Base-by-base conservation (phyloP, 352 stramenopile species). In the Globisporangium paddicum region DNA sequence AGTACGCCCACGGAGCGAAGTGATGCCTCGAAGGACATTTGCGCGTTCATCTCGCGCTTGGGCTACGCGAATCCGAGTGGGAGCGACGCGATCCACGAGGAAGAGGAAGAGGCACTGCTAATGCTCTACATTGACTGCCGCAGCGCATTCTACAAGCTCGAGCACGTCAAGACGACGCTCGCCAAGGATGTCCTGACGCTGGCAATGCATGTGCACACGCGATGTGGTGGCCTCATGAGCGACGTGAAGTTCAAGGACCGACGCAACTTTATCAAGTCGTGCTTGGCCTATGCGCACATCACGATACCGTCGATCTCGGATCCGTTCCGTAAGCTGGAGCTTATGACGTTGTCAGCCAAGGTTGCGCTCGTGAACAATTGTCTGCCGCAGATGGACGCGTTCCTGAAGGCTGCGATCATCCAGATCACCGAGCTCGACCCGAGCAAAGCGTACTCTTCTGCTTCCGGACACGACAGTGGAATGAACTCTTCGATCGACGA, bases 91-190 rank as follows among this genome's bases (percentile, higher is more conserved):
- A 56, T 62, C 5, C 57, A 69, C 56, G 72, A 88, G 18, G 80
- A 91, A 38, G 84, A 95, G 25, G 69, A 93, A 49, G 88, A 96
- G 44, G 82, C 80, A 21, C 61, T 96, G 23, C 62, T 97, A 21
- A 82, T 89, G 71, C 67, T 96, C 16, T 96, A 96, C 63, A 90
- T 90, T 13, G 87, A 96, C 44, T 95, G 83, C 44, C 84, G 90
- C 30, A 81, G 82, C 16, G 76, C 77, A 1, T 97, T 96, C 56
- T 90, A 87, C 73, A 96, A 96, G 58, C 64, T 96, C 9, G 88
- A 96, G 42, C 60, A 53, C 9, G 79, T 96, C 32, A 89, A 90
- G 28, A 62, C 69, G 0, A 62, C 75, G 6, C 63, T 96, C 0
- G 75, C 82, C 3, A 77, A 67, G 19, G 73, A 73, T 32, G 82